Evolutionary conservation across 768 basidiomycete species (phyloP).

Genomic region (Suillus cothurnatus): DNA sequence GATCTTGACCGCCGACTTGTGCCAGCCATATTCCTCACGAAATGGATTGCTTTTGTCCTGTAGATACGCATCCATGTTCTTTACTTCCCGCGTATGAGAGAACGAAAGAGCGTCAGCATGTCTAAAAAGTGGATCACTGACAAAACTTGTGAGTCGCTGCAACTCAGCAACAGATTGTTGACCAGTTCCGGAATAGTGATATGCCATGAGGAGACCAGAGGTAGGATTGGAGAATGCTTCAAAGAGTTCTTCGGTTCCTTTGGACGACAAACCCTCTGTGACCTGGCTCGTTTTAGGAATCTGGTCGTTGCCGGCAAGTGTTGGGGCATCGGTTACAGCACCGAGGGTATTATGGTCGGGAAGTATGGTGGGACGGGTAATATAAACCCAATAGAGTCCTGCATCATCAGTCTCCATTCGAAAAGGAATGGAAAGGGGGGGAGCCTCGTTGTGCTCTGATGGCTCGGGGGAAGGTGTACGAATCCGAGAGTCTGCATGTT

Average conservation of each 20-base stretch:
- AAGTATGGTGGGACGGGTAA: too few species aligned
- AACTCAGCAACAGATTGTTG: conserved; percentile 30
- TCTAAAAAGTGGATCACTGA: conserved; percentile 26
- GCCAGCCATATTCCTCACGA: conserved; percentile 24
- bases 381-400: too few species aligned
- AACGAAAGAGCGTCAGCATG: conserved; percentile 22
- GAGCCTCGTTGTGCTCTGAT: too few species aligned
- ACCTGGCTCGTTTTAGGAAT: too few species aligned
- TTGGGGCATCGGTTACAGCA: too few species aligned
- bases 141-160: conserved; percentile 26
- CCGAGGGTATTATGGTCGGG: too few species aligned
- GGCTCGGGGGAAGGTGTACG: not conserved
- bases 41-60: conserved; percentile 13
- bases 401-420: too few species aligned
- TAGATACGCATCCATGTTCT: conserved; percentile 6
- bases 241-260: not conserved
- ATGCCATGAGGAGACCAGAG: conserved; percentile 30
- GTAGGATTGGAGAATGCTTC: conserved; percentile 23
- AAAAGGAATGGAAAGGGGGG: too few species aligned
- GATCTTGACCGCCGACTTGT: conserved; percentile 22
- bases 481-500: not conserved
- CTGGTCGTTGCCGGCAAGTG: too few species aligned
- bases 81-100: conserved; percentile 6
- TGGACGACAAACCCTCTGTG: too few species aligned
- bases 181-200: conserved; percentile 31